phyloP scores from a whole-genome alignment of 2,329 filamentous ascomycete species.

The Aspergillus oerlinghausenensis region DNA sequence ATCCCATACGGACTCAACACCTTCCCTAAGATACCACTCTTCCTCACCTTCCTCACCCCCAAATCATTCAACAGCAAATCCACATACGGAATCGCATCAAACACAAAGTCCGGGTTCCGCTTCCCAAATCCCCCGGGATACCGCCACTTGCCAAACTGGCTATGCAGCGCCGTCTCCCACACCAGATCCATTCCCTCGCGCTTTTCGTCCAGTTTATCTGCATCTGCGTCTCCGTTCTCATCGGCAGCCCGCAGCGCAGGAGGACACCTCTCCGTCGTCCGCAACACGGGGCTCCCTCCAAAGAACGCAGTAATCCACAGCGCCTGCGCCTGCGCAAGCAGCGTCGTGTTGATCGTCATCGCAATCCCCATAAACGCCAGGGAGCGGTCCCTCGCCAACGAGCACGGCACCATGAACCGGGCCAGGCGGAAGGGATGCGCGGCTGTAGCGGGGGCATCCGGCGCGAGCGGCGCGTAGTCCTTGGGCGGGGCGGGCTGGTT shows the following conservation, averaged over 20 bases:
- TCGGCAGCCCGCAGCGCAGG: constrained; percentile 9
- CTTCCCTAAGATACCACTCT: constrained; percentile 28
- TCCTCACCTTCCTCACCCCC: constrained; percentile 49
- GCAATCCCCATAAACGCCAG: constrained; percentile 49
- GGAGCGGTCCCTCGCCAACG: constrained; percentile 38
- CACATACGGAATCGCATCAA: constrained; percentile 70
- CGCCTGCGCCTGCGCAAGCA: constrained; percentile 47
- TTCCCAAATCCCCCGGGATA: constrained; percentile 59
- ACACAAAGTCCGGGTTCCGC: constrained; percentile 59
- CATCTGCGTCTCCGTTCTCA: neutral
- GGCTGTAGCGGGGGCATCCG: constrained; percentile 32
- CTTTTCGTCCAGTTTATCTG: neutral
- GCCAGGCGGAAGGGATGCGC: constrained; percentile 46
- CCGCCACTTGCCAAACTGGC: constrained; percentile 65
- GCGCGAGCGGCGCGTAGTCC: constrained; percentile 26
- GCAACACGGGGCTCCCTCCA: constrained; percentile 44
- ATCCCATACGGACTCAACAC: constrained; percentile 35
- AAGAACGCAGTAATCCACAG: constrained; percentile 66
- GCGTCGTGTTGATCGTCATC: constrained; percentile 42
- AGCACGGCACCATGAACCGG: constrained; percentile 44
- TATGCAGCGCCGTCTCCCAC: constrained; percentile 58
- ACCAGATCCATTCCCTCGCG: constrained; percentile 33
- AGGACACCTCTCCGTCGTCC: constrained; percentile 21
- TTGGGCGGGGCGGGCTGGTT: constrained; percentile 35
- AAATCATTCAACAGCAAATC: constrained; percentile 65